Evolutionary conservation across 352 stramenopile genomes (phyloP), one percentile per base, ranked within the genome.

Genomic region (Pythium rhizo-oryzae): DNA sequence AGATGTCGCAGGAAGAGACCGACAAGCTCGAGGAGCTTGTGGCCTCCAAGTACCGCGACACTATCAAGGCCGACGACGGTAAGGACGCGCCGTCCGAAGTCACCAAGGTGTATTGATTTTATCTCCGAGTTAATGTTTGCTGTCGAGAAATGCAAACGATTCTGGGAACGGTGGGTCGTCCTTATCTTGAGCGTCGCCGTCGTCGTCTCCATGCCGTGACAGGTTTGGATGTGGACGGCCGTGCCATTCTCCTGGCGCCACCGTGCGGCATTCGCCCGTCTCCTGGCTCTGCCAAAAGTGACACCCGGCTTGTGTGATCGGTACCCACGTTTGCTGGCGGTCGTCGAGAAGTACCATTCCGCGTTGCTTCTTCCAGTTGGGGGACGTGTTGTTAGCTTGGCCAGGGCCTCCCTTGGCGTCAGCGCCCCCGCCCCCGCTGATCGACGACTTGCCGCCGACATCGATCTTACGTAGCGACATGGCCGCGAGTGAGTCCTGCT

Each of bases 1-100:
- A 98, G 81, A 95, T 95, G 85, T 93, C 87, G 16, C 66, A 85
- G 67, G 85, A 95, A 56, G 85, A 95, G 62, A 80, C 75, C 12
- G 70, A 81, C 25, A 93, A 95, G 62, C 72, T 95, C n/a, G 70
- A 84, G 12, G 69, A 85, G 39, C 67, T 95, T 5, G 74, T 93
- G 35, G 74, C 62, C 15, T 63, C 64, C 9, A 87, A 93, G 62
- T 95, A 90, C 78, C 82, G 62, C 23, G 24, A 71, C 19, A 24
- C 21, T 3, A 23, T 41, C 4, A 79, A 79, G 50, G 51, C 71
- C 9, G 18, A 59, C 33, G 69, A 72, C 23, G 69, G 82, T 1
- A 41, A 46, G 5, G 63, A 78, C 9, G 51, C 67, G 7, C 72
- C 69, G 16, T 90, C 81, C 3, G 84, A 91, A 47, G 81, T 92